Conservation (phyloP, 176 grass and related monocot species). For the Cocos nucifera region DNA sequence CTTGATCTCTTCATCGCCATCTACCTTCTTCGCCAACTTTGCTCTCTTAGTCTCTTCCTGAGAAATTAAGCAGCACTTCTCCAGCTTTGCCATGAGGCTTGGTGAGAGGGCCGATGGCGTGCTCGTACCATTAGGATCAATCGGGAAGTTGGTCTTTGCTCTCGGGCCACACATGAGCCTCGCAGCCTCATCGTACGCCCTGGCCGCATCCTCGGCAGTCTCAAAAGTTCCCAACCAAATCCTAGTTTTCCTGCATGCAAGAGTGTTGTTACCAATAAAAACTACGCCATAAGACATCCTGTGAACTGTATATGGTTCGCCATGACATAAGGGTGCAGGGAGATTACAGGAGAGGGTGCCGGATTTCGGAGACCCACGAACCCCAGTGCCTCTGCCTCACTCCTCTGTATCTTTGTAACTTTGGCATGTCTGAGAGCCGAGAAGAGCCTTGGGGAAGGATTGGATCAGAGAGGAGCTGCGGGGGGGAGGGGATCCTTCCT, state of each 20-base stretch:
- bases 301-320: too few species aligned
- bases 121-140: background rate
- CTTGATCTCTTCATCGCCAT: background rate
- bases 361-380: constrained; percentile 76
- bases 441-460: background rate
- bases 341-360: constrained; percentile 49
- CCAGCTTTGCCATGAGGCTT: constrained; percentile 62
- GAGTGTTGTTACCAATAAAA: too few species aligned
- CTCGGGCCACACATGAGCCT: constrained; percentile 50
- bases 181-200: constrained; percentile 91
- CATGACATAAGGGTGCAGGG: too few species aligned
- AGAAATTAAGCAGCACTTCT: constrained; percentile 46
- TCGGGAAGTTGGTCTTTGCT: constrained; percentile 73
- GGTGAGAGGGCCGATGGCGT: constrained; percentile 33
- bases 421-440: constrained; percentile 30
- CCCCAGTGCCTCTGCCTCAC: constrained; percentile 81
- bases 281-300: too few species aligned
- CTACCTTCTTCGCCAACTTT: background rate
- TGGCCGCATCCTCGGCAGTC: constrained; percentile 75
- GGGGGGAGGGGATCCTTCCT: too few species aligned
- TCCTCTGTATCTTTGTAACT: constrained; percentile 44
- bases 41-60: background rate
- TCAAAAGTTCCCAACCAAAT: constrained; percentile 88
- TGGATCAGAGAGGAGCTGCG: too few species aligned
- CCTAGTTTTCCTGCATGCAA: constrained; percentile 61